phyloP scores from a whole-genome alignment of 768 basidiomycete genomes.

The Auriscalpium vulgare region DNA sequence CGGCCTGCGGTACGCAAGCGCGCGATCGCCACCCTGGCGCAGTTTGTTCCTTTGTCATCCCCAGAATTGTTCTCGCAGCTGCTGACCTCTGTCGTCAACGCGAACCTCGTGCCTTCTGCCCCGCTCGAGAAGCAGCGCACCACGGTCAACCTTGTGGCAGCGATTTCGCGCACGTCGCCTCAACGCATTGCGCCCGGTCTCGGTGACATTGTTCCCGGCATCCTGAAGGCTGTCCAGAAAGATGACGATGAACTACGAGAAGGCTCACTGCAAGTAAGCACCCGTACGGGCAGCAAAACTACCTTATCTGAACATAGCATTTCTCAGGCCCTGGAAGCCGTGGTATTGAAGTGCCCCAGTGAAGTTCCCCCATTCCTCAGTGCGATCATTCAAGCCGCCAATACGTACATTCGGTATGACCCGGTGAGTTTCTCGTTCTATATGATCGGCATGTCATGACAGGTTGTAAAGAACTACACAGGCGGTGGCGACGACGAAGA shows the following conservation, averaged over 20 bases:
- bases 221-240: slow-evolving; percentile 58
- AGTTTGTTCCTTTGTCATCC: slow-evolving; percentile 71
- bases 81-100: slow-evolving; percentile 49
- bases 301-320: not conserved
- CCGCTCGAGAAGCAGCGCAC: slow-evolving; percentile 67
- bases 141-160: slow-evolving; percentile 71
- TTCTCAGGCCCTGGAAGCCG: slow-evolving; percentile 70
- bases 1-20: slow-evolving; percentile 90
- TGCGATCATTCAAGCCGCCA: slow-evolving; percentile 61
- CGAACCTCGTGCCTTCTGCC: slow-evolving; percentile 45
- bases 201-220: slow-evolving; percentile 56
- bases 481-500: slow-evolving; percentile 62
- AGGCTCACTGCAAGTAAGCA: slow-evolving; percentile 62
- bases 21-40: slow-evolving; percentile 78
- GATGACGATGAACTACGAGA: slow-evolving; percentile 85
- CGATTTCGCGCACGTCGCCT: slow-evolving; percentile 70
- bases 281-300: not conserved
- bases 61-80: slow-evolving; percentile 55
- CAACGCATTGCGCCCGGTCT: slow-evolving; percentile 55
- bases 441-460: not conserved
- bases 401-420: slow-evolving; percentile 84
- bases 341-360: slow-evolving; percentile 75
- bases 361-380: slow-evolving; percentile 71
- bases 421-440: slow-evolving; percentile 48
- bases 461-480: slow-evolving; percentile 61